Evolutionary conservation across 2,329 filamentous ascomycete genomes (phyloP).

Genomic region (Magnaporthiopsis rhizophila): DNA sequence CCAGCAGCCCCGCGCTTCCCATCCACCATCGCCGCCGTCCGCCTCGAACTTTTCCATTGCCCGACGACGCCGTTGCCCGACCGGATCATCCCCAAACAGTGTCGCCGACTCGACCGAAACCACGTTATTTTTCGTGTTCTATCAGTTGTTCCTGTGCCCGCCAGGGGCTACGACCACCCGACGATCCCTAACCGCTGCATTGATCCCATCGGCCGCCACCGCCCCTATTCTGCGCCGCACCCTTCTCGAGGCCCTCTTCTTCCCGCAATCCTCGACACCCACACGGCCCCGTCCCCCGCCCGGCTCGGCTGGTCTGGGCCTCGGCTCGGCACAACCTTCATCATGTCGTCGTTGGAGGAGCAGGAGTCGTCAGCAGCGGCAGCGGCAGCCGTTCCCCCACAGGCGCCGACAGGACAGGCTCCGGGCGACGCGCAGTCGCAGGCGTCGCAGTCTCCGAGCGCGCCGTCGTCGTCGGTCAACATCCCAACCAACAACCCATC

Average conservation of each 20-base stretch:
- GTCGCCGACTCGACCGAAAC: not conserved
- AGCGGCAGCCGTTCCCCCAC: not conserved
- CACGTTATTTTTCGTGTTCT: not conserved
- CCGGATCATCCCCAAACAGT: not conserved
- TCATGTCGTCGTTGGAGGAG: slow-evolving; percentile 1
- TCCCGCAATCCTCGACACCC: not conserved
- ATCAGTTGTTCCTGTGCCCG: not conserved
- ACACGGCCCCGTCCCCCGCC: not conserved
- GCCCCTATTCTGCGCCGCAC: no score
- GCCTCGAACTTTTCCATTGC: not conserved
- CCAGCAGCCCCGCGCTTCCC: not conserved
- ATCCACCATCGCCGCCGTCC: not conserved
- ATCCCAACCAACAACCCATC: slow-evolving; percentile 12
- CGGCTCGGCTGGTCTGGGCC: not conserved
- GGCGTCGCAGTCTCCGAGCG: not conserved
- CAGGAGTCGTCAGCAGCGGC: not conserved
- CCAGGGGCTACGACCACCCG: no score
- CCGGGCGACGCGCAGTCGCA: not conserved
- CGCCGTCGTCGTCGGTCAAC: slow-evolving; percentile 5
- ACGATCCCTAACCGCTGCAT: not conserved
- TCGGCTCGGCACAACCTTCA: not conserved
- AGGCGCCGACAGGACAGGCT: not conserved
- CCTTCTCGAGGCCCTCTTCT: not conserved
- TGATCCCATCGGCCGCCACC: not conserved
- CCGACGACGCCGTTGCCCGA: not conserved